Evolutionary conservation across 1,284 basidiomycete species (phyloP), one percentile per base, ranked within the genome.

Genomic region (Cryptococcus deneoformans): DNA sequence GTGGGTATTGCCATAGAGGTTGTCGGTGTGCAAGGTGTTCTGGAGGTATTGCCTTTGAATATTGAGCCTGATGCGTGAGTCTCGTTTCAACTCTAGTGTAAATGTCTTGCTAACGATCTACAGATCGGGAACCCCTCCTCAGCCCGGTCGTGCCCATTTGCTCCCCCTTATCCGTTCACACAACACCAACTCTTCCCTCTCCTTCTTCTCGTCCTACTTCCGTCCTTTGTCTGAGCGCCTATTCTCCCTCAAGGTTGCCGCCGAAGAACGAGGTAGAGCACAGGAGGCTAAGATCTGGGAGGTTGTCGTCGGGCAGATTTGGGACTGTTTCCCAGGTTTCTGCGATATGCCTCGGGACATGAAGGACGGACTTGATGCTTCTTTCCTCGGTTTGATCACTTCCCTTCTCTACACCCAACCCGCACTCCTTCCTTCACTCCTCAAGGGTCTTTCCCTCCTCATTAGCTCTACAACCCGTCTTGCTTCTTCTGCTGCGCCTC

Each of bases 221-320:
- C 89, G 99, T 7, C 93, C 96, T 12, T 80, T 99, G 40, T 96
- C 92, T 43, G 94, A 97, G 76, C 84, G 87, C 43, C 87, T 99
- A 83, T 99, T 98, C 71, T 85, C 91, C 67, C 79, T 91, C 50
- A 88, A 94, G 75, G 86, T 76, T 40, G 85, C 82, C 5, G 88
- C 90, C 0, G 87, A 89, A 60, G 79, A 81, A 4, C 86, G 85
- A 49, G 85, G 84, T 11, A 85, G 87, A 48, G 82, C 81, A 49
- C 85, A 90, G 6, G 93, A 98, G 77, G 89, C 88, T 16, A 98
- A 98, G 78, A 86, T 97, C 48, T 97, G 91, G 88, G 89, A 86
- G 66, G 92, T 95, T 9, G 82, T 98, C 38, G 87, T 96, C 42
- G 86, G 88, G 37, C 95, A 99, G 77, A 86, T 96, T 49, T 98